phyloP scores from a whole-genome alignment of 352 stramenopile genomes.

The Pythium dissotocum region DNA sequence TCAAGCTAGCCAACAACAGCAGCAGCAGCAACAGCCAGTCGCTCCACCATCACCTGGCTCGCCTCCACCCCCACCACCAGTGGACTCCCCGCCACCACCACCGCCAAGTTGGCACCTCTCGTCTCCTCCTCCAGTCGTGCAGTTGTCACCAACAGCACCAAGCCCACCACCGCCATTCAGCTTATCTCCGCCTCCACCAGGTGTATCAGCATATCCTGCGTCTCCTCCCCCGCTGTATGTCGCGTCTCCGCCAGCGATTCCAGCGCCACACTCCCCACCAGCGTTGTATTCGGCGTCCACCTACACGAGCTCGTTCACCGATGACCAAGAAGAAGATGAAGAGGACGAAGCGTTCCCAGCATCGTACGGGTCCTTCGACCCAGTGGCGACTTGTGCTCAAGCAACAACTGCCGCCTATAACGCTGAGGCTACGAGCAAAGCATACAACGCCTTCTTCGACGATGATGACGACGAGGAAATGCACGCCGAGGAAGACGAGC shows the following conservation, averaged over 20 bases:
- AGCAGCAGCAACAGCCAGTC: slow-evolving; percentile 16
- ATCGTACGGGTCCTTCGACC: slow-evolving; percentile 34
- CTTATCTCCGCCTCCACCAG: neutral
- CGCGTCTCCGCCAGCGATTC: slow-evolving; percentile 5
- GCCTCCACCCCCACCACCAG: slow-evolving; percentile 22
- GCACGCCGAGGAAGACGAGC: slow-evolving; percentile 59
- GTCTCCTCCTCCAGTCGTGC: slow-evolving; percentile 8
- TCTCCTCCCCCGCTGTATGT: slow-evolving; percentile 21
- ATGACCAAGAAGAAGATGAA: slow-evolving; percentile 51
- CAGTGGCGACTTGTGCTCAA: slow-evolving; percentile 20
- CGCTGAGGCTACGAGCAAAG: slow-evolving; percentile 58
- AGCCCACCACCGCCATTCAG: slow-evolving; percentile 14
- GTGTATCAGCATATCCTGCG: neutral
- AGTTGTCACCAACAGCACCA: slow-evolving; percentile 13
- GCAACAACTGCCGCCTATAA: slow-evolving; percentile 45
- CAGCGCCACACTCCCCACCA: slow-evolving; percentile 15
- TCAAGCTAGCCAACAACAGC: slow-evolving; percentile 23
- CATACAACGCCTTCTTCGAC: slow-evolving; percentile 75
- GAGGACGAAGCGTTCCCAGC: slow-evolving; percentile 77
- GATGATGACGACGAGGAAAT: slow-evolving; percentile 47
- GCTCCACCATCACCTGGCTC: slow-evolving; percentile 18
- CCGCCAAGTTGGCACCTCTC: neutral
- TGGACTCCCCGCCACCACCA: slow-evolving; percentile 21
- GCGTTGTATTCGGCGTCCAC: neutral
- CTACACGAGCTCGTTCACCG: slow-evolving; percentile 3